These are phyloP conservation scores for Saccharomyces mikatae DNA, from an alignment of 805 yeast genomes.

Conservation along the genomic window DNA sequence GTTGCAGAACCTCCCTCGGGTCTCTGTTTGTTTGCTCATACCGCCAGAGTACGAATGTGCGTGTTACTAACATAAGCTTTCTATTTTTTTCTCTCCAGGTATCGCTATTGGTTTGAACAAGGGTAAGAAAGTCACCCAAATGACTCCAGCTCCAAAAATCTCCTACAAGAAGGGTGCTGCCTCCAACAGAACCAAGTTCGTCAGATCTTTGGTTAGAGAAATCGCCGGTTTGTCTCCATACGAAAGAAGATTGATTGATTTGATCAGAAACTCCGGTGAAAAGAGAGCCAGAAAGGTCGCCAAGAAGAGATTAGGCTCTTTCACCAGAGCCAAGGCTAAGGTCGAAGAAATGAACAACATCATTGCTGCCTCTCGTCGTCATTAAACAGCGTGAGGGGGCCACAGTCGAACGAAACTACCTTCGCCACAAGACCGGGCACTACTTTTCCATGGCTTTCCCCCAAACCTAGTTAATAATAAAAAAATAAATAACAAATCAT, in stretches of 20 bases:
- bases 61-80: conserved; percentile 28
- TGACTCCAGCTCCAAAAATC: conserved; percentile 78
- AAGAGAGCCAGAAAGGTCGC: conserved; percentile 99
- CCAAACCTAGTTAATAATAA: conserved; percentile 1
- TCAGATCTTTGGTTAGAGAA: conserved; percentile 91
- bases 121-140: conserved; percentile 92
- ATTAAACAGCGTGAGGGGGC: conserved; percentile 35
- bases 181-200: conserved; percentile 93
- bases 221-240: conserved; percentile 99
- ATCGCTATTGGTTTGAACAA: conserved; percentile 98
- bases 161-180: conserved; percentile 95
- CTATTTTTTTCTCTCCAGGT: conserved; percentile 34
- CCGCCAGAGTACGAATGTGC: not conserved
- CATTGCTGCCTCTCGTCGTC: conserved; percentile 96
- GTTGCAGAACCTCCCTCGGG: not conserved
- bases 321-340: conserved; percentile 98
- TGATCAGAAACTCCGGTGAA: conserved; percentile 99
- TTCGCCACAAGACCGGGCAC: not conserved
- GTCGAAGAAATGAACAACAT: conserved; percentile 96
- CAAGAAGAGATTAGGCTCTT: conserved; percentile 99
- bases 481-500: conserved; percentile 3
- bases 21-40: not conserved
- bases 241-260: conserved; percentile 98
- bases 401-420: not conserved
- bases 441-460: conserved; percentile 4